Evolutionary conservation across 225 moss, liverwort and hornwort species (phyloP).

Genomic region (Antitrichia curtipendula): DNA sequence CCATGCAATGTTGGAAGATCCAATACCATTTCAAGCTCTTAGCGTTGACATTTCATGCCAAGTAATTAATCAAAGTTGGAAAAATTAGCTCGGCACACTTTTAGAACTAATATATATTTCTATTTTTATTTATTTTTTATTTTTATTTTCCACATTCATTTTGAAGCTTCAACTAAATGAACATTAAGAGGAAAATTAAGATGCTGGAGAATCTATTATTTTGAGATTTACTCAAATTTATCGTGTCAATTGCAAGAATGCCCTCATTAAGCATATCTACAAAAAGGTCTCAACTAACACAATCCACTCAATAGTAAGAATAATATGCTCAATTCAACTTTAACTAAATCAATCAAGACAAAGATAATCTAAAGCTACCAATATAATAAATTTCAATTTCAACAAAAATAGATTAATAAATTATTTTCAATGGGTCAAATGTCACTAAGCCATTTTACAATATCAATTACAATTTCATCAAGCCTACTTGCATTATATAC

Average conservation of each 20-base stretch:
- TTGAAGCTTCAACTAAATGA: background rate
- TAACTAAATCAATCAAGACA: background rate
- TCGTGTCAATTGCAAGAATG: background rate
- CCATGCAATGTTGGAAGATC: too few relatives aligned
- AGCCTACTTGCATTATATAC: background rate
- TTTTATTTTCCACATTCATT: background rate
- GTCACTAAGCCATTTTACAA: background rate
- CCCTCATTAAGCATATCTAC: background rate
- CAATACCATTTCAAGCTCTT: background rate
- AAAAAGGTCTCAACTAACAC: background rate
- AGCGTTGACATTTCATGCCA: background rate
- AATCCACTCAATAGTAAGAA: background rate
- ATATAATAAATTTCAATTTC: background rate
- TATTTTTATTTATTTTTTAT: too few relatives aligned
- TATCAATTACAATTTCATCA: background rate
- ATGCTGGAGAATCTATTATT: background rate
- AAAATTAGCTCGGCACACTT: accelerated
- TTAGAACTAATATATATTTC: background rate
- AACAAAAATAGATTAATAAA: background rate
- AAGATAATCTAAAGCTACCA: background rate
- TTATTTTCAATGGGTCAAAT: background rate
- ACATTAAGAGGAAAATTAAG: too few relatives aligned
- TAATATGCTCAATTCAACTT: background rate
- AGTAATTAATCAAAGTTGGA: background rate
- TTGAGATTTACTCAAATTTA: too few relatives aligned